phyloP scores from a whole-genome alignment of 441 rosid species.

The Croton laevigatus region DNA sequence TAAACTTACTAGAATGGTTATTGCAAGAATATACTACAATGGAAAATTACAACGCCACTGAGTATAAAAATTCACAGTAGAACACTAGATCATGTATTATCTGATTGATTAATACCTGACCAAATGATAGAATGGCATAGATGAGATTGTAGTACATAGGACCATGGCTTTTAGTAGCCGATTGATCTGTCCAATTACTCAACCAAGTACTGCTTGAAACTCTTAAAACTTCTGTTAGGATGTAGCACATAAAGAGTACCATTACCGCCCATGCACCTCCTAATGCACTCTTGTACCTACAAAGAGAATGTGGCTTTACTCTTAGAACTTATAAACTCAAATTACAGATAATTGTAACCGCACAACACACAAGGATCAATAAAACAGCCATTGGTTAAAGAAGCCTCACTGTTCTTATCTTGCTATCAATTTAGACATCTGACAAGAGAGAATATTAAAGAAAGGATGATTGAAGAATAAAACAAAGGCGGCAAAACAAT shows the following conservation, averaged over 20 bases:
- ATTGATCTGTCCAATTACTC: slow-evolving; percentile 95
- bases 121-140: slow-evolving; percentile 72
- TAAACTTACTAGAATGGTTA: not conserved
- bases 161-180: slow-evolving; percentile 49
- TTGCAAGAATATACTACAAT: not conserved
- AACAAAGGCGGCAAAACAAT: not conserved
- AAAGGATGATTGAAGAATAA: not conserved
- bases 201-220: slow-evolving; percentile 97
- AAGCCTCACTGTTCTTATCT: not conserved
- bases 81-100: not conserved
- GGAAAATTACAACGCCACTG: not conserved
- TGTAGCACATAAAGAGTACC: slow-evolving; percentile 75
- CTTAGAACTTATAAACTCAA: not conserved
- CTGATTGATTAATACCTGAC: slow-evolving; percentile 59
- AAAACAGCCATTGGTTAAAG: not conserved
- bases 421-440: not conserved
- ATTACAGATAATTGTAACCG: not conserved
- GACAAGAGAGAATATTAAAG: not conserved
- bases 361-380: not conserved
- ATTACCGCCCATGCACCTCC: slow-evolving; percentile 97
- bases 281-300: slow-evolving; percentile 91
- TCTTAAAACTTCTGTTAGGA: slow-evolving; percentile 74
- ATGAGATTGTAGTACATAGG: slow-evolving; percentile 72
- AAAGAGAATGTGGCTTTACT: slow-evolving; percentile 19
- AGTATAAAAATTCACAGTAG: not conserved